Base-by-base conservation (phyloP, 2,329 filamentous ascomycete genomes). In the Plectosphaerella sp. region DNA sequence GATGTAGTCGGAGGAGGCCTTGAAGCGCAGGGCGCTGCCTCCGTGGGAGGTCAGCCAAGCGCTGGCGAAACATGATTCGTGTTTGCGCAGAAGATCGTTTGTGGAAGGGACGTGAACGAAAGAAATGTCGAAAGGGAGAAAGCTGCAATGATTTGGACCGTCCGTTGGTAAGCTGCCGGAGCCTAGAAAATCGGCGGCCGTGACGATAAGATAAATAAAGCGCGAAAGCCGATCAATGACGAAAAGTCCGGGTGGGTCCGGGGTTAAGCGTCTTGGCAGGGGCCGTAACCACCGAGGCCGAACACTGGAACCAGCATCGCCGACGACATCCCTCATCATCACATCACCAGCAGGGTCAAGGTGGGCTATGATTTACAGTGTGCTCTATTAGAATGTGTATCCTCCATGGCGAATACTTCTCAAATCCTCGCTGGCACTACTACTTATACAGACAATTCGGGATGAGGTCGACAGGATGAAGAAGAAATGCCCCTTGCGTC, bases 1-100 rank as follows among this genome's bases (percentile, higher is more conserved):
- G 15, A 15, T n/a, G 11, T 2, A 22, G 41, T 16, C 41, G 41
- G 18, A 43, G 18, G n/a, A 20, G 41, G 18, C 41, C 41, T 18
- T 43, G 41, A 18, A 43, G 57, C 52, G 55, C 56, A 20, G 45
- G 52, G 58, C 53, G 49, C 45, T 35, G 47, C 49, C 42, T 51
- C 54, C 55, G 49, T 52, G 53, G 52, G 50, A 62, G 57, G 50
- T 56, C 60, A 45, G 59, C 58, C 59, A 62, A 54, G 55, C 61
- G 52, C 54, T 59, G 55, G 45, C 60, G 61, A 52, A 65, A 59
- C 64, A 66, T 65, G 49, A 41, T 56, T 18, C 5, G 41, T 18
- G n/a, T 18, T 16, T 56, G 53, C 45, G 20, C 25, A 25, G 25
- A 28, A 16, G 5, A 22, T 22, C 22, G 22, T 48, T 33, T 16